Evolutionary conservation across 2,329 filamentous ascomycete genomes (phyloP).

Genomic region (Colletotrichum lupini): DNA sequence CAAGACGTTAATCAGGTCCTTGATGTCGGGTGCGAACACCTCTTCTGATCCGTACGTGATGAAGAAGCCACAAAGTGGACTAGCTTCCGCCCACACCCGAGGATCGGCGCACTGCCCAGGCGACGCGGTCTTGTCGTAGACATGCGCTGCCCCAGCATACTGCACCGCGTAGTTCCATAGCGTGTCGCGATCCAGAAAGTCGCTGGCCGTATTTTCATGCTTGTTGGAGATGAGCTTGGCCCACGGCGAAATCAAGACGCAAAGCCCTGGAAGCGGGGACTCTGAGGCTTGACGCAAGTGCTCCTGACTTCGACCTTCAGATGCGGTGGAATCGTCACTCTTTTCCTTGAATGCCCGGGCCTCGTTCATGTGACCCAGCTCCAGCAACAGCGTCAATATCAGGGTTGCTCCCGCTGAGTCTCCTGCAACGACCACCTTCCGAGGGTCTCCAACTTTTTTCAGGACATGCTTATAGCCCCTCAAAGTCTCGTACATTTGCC

Average conservation of each 20-base stretch:
- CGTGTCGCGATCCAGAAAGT: constrained; percentile 77
- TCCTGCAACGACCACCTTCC: constrained; percentile 76
- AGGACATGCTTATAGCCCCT: constrained; percentile 79
- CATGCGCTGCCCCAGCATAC: constrained; percentile 66
- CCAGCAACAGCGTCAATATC: constrained; percentile 77
- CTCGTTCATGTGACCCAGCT: constrained; percentile 63
- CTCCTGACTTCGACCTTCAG: constrained; percentile 23
- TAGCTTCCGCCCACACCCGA: constrained; percentile 73
- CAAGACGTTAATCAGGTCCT: constrained; percentile 67
- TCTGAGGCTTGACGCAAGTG: constrained; percentile 27
- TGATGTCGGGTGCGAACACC: constrained; percentile 78
- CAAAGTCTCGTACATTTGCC: constrained; percentile 76
- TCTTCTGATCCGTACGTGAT: constrained; percentile 82
- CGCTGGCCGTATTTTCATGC: constrained; percentile 76
- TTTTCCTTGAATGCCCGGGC: constrained; percentile 27
- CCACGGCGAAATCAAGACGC: constrained; percentile 85
- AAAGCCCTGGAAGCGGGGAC: constrained; percentile 58
- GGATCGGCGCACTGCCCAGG: constrained; percentile 77
- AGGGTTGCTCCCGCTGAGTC: constrained; percentile 85
- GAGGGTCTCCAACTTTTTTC: constrained; percentile 65
- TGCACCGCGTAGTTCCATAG: constrained; percentile 77
- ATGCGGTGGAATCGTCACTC: constrained; percentile 26
- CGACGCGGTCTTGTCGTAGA: constrained; percentile 58
- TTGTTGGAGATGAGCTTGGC: constrained; percentile 75
- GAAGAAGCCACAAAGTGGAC: constrained; percentile 74